Conservation (phyloP, 2,329 filamentous ascomycete genomes). For the Rosellinia necatrix region DNA sequence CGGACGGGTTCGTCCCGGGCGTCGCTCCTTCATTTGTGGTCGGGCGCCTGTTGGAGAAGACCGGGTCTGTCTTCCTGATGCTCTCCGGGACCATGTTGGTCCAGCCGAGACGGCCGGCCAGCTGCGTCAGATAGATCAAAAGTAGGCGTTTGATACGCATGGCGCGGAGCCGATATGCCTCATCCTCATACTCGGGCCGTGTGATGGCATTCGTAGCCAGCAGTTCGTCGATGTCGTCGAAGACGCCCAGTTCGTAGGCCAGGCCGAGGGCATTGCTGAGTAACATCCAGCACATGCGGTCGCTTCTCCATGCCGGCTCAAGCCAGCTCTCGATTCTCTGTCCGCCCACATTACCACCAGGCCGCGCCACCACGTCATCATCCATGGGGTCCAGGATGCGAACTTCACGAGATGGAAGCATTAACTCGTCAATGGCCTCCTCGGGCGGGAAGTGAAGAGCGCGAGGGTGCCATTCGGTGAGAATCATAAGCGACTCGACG, state of each 20-base stretch:
- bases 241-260: slow-evolving; percentile 92
- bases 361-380: slow-evolving; percentile 49
- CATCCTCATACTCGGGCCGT: slow-evolving; percentile 72
- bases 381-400: slow-evolving; percentile 48
- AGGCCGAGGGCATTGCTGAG: slow-evolving; percentile 88
- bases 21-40: slow-evolving; percentile 61
- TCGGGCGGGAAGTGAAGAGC: slow-evolving; percentile 91
- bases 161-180: slow-evolving; percentile 75
- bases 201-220: slow-evolving; percentile 63
- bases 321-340: slow-evolving; percentile 93
- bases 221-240: slow-evolving; percentile 82
- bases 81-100: slow-evolving; percentile 88
- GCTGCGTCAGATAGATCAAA: slow-evolving; percentile 88
- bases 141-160: slow-evolving; percentile 84
- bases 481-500: slow-evolving; percentile 88
- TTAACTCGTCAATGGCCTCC: slow-evolving; percentile 71
- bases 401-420: slow-evolving; percentile 64
- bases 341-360: slow-evolving; percentile 69
- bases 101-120: slow-evolving; percentile 89
- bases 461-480: slow-evolving; percentile 96
- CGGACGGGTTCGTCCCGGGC: slow-evolving; percentile 62
- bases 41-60: slow-evolving; percentile 56
- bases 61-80: slow-evolving; percentile 61
- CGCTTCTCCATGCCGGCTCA: slow-evolving; percentile 91
- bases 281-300: slow-evolving; percentile 98